Evolutionary conservation across 2,329 filamentous ascomycete species (phyloP).

Genomic region (Alternaria gansuensis): DNA sequence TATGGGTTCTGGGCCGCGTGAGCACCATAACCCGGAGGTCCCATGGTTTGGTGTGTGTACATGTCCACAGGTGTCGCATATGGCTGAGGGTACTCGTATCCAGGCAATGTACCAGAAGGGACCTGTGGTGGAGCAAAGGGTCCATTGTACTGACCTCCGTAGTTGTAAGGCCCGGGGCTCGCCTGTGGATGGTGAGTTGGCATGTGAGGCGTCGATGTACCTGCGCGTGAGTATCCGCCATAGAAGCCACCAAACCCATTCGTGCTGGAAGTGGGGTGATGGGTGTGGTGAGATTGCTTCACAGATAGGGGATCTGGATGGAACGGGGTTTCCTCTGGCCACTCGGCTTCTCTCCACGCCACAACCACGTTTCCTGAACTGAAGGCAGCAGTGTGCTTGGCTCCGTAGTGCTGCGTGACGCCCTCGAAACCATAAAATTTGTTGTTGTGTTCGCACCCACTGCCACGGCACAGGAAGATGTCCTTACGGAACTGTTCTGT

Average conservation of each 20-base stretch:
- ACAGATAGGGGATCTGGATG: constrained; percentile 65
- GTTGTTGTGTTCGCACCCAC: constrained; percentile 67
- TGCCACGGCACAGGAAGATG: constrained; percentile 74
- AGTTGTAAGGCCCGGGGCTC: constrained; percentile 51
- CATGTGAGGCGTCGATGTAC: constrained; percentile 50
- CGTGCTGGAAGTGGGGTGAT: constrained; percentile 40
- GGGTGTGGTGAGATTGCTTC: constrained; percentile 48
- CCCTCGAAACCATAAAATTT: constrained; percentile 81
- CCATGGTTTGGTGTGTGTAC: constrained; percentile 45
- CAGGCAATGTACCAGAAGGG: constrained; percentile 30
- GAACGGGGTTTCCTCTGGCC: constrained; percentile 80
- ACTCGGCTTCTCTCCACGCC: constrained; percentile 78
- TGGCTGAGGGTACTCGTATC: constrained; percentile 43
- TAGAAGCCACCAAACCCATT: constrained; percentile 44
- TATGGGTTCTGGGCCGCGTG: constrained; percentile 39
- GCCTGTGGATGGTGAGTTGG: constrained; percentile 47
- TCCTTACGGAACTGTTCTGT: constrained; percentile 74
- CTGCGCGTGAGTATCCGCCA: constrained; percentile 51
- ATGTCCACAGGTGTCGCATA: constrained; percentile 43
- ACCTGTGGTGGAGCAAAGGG: constrained; percentile 51
- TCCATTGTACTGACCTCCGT: constrained; percentile 47
- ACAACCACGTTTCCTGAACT: constrained; percentile 77
- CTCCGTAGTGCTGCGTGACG: constrained; percentile 82
- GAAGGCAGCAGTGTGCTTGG: constrained; percentile 77
- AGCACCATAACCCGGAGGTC: constrained; percentile 40